phyloP scores from a whole-genome alignment of 208 protist species.

The Wallacemonas sp. region DNA sequence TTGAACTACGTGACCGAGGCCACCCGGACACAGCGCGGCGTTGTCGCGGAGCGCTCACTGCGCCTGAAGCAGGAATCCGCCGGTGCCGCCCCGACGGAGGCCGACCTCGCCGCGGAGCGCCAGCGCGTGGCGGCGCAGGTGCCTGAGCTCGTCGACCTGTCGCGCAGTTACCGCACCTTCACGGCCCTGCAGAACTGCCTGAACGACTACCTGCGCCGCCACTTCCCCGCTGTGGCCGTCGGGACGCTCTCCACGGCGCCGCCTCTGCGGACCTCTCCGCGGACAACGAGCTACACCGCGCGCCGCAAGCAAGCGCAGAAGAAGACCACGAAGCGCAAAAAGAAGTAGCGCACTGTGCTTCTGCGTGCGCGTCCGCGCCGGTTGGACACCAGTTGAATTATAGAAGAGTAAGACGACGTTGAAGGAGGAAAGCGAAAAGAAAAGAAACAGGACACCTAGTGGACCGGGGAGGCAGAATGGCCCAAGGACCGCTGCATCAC shows the following conservation, averaged over 20 bases:
- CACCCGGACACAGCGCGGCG: slow-evolving; percentile 63
- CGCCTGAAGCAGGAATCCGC: slow-evolving; percentile 41
- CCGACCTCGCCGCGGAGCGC: slow-evolving; percentile 40
- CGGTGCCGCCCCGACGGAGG: slow-evolving; percentile 24
- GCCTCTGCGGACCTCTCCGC: slow-evolving; percentile 1
- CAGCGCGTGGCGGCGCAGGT: slow-evolving; percentile 48
- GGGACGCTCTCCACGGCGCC: neutral
- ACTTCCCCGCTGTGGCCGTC: slow-evolving; percentile 59
- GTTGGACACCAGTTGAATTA: no score
- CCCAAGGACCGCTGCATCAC: no score
- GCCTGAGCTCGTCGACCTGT: slow-evolving; percentile 53
- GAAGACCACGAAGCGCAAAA: slow-evolving; percentile 17
- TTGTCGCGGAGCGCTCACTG: slow-evolving; percentile 68
- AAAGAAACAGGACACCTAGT: no score
- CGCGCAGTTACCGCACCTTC: slow-evolving; percentile 75
- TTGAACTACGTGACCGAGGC: slow-evolving; percentile 90
- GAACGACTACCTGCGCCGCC: slow-evolving; percentile 72
- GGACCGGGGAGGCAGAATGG: no score
- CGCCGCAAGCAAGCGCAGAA: slow-evolving; percentile 16
- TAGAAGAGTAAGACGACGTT: no score
- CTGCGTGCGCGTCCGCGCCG: no score
- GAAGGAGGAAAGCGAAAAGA: no score
- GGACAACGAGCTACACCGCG: slow-evolving; percentile 15
- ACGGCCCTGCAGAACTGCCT: slow-evolving; percentile 84
- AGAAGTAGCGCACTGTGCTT: slow-evolving; percentile 8